Base-by-base conservation (phyloP, 1,284 basidiomycete genomes). In the Athelia sp. region DNA sequence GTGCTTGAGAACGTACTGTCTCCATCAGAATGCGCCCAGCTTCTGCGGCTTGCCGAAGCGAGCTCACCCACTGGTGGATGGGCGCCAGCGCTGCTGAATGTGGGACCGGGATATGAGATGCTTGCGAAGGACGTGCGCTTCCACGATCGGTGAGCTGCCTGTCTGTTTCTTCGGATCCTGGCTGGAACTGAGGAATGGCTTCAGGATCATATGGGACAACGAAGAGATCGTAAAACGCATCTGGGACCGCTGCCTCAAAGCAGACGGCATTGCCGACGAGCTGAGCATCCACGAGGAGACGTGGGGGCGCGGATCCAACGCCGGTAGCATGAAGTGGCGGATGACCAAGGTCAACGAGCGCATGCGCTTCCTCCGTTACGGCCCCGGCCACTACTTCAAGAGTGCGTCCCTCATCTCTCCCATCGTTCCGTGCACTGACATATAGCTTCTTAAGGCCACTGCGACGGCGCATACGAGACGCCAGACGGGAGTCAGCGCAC, bases 1-100 rank as follows among this genome's bases (percentile, higher is more conserved):
- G 59, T 72, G 34, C 48, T 72, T 21, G 71, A 73, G 56, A 52
- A 66, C 38, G 34, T 71, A 3, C 67, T 72, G 54, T 62, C 65
- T 1, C 51, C 56, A 2, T 53, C 61, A 4, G 70, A 72, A 55
- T 72, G 70, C 47, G 55, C 55, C 3, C 58, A 57, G 17, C 56
- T 71, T 8, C 60, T 72, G 38, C 50, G 60, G 0, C 54, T 67
- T 2, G 71, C 69, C 1, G 66, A 69, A 22, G 3, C 14, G 42
- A n/a, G 19, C 43, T 34, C 34, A 21, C 14, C 21, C 43, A 62
- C 58, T 10, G 52, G 60, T 13, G 65, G 65, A 51, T 44, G 43
- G 43, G 24, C 4, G 18, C 43, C 43, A 44, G 43, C 43, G 6
- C 4, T 44, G 18, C 21, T 44, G 19, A 44, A 44, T 22, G 43